Evolutionary conservation across 2,329 filamentous ascomycete species (phyloP).

Genomic region (Colletotrichum tofieldiae): DNA sequence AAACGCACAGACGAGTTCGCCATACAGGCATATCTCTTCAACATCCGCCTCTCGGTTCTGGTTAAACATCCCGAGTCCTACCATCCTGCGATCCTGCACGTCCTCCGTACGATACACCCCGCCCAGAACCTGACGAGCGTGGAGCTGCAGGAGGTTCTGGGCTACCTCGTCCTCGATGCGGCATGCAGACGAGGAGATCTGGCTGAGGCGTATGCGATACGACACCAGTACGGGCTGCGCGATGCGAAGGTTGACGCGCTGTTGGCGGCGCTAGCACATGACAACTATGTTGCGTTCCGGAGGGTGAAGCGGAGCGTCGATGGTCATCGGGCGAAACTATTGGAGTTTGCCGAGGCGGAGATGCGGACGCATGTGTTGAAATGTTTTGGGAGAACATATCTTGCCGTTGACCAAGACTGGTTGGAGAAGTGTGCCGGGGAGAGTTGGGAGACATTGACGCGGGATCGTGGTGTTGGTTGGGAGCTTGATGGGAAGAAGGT

Average conservation of each 20-base stretch:
- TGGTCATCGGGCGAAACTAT: slow-evolving; percentile 82
- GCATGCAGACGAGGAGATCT: slow-evolving; percentile 87
- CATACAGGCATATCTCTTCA: slow-evolving; percentile 92
- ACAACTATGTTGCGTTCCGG: slow-evolving; percentile 88
- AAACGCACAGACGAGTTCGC: slow-evolving; percentile 85
- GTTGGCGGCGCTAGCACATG: slow-evolving; percentile 80
- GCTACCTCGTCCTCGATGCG: slow-evolving; percentile 88
- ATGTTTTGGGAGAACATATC: slow-evolving; percentile 87
- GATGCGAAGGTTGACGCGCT: slow-evolving; percentile 80
- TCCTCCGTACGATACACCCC: slow-evolving; percentile 81
- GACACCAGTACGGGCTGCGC: slow-evolving; percentile 72
- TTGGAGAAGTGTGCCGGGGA: slow-evolving; percentile 79
- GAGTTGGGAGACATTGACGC: slow-evolving; percentile 80
- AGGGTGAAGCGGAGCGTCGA: slow-evolving; percentile 80
- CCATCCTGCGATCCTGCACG: slow-evolving; percentile 86
- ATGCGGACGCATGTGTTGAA: slow-evolving; percentile 85
- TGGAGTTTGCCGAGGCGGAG: slow-evolving; percentile 85
- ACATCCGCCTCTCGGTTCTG: slow-evolving; percentile 86
- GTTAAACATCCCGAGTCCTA: slow-evolving; percentile 90
- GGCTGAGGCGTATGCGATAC: slow-evolving; percentile 79
- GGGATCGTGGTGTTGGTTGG: slow-evolving; percentile 86
- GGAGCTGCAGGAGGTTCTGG: slow-evolving; percentile 84
- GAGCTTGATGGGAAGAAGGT: slow-evolving; percentile 81
- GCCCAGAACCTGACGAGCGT: slow-evolving; percentile 77
- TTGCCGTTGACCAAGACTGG: slow-evolving; percentile 78